Evolutionary conservation across 2,329 filamentous ascomycete species (phyloP).

Genomic region (Apiospora rasikravindrae): DNA sequence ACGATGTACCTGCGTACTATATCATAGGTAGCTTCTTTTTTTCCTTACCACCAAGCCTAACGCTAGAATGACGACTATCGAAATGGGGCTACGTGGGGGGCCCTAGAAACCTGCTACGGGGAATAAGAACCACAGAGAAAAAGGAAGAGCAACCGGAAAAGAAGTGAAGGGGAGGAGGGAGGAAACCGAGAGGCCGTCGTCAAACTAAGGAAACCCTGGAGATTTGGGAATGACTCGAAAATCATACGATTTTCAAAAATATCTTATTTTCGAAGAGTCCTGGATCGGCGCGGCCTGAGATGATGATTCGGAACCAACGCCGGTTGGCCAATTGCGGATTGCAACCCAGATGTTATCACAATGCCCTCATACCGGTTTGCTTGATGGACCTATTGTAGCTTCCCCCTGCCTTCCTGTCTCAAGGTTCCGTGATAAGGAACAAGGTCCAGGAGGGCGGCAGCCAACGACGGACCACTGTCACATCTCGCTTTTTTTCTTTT

Average conservation of each 20-base stretch:
- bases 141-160: not conserved
- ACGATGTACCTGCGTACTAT: not conserved
- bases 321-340: not conserved
- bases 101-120: not conserved
- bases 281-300: too few species aligned
- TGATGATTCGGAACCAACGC: not conserved
- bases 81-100: not conserved
- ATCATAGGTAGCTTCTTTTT: not conserved
- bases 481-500: not conserved
- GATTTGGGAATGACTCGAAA: not conserved
- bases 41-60: not conserved
- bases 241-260: not conserved
- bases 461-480: not conserved
- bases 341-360: not conserved
- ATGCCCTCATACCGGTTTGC: not conserved
- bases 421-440: not conserved
- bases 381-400: not conserved
- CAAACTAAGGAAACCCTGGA: not conserved
- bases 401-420: not conserved
- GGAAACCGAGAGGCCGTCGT: not conserved
- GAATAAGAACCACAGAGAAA: not conserved
- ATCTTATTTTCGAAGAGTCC: too few species aligned
- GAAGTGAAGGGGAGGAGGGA: not conserved
- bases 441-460: not conserved
- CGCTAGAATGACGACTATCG: slow-evolving; percentile 7